These are phyloP conservation scores for Cyclocybe aegerita DNA, from an alignment of 768 basidiomycete species.

Conservation along the genomic window DNA sequence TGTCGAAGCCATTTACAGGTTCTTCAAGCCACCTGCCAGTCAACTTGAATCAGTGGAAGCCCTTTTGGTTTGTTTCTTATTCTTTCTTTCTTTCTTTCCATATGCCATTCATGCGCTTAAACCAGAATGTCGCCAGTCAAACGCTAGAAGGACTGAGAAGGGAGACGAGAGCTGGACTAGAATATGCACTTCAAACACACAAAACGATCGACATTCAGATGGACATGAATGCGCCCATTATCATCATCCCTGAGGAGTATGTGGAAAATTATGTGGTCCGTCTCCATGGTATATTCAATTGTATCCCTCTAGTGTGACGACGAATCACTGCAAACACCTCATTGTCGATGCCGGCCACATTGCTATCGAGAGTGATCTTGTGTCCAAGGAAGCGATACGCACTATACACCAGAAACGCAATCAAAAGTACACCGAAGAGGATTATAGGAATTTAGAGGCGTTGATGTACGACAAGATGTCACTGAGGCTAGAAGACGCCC, in stretches of 20 bases:
- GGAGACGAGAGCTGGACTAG: conserved; percentile 91
- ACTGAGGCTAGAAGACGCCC: conserved; percentile 82
- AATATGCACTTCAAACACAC: conserved; percentile 90
- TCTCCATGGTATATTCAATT: conserved; percentile 3
- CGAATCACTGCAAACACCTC: conserved; percentile 77
- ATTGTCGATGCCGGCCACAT: conserved; percentile 97
- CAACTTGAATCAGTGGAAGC: conserved; percentile 96
- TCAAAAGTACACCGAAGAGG: conserved; percentile 82
- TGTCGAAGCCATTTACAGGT: conserved; percentile 86
- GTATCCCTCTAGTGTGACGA: conserved; percentile 58
- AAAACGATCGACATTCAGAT: conserved; percentile 96
- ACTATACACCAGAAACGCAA: conserved; percentile 82
- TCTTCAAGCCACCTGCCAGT: conserved; percentile 92
- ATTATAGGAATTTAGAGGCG: conserved; percentile 81
- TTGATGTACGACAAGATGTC: conserved; percentile 94
- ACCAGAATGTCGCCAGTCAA: conserved; percentile 84
- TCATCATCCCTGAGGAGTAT: conserved; percentile 94
- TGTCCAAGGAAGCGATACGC: conserved; percentile 75
- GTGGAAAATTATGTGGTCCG: conserved; percentile 11
- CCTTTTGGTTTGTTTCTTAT: conserved; percentile 59
- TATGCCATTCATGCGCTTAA: conserved; percentile 1
- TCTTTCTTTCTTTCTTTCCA: conserved; percentile 1
- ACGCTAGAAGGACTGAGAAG: conserved; percentile 92
- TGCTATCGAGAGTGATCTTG: conserved; percentile 87
- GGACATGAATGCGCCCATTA: conserved; percentile 95